A percentile compares a stretch with the other conserved stretches of the same genome.
phyloP scores from a whole-genome alignment of 306 rosid genomes.

The Vachellia collinsii region DNA sequence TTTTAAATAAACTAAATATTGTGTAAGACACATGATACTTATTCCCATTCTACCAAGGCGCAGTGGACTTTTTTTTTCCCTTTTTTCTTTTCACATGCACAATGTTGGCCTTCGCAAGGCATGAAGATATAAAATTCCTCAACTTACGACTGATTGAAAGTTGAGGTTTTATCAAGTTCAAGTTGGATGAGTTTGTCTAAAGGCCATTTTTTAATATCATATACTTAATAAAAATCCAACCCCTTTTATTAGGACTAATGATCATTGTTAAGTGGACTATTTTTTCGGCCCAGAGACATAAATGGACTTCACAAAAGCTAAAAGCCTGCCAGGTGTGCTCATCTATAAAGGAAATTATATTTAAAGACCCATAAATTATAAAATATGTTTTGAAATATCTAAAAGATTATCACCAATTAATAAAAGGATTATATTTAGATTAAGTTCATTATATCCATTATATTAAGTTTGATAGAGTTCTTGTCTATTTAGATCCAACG shows the following conservation, averaged over 20 bases:
- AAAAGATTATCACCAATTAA: too few relatives aligned
- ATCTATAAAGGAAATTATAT: background rate
- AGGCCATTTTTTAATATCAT: too few relatives aligned
- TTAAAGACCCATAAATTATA: background rate
- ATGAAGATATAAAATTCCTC: background rate
- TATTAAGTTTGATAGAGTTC: too few relatives aligned
- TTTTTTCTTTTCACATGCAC: background rate
- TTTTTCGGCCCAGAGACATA: background rate
- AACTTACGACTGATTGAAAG: too few relatives aligned
- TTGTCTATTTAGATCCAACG: too few relatives aligned
- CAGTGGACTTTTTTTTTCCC: background rate
- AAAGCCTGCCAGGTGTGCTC: background rate
- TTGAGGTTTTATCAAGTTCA: background rate
- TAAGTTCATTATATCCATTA: too few relatives aligned
- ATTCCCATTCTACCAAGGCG: background rate
- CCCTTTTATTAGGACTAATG: too few relatives aligned
- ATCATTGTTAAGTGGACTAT: too few relatives aligned
- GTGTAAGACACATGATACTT: background rate
- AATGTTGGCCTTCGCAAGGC: background rate
- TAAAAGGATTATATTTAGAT: too few relatives aligned
- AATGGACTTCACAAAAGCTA: background rate
- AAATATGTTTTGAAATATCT: too few relatives aligned
- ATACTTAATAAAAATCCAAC: too few relatives aligned
- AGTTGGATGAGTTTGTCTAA: background rate
- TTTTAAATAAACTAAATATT: background rate